Percentiles rank a stretch among this genome's conserved stretches.
These are phyloP conservation scores for Chytriomyces confervae DNA, from an alignment of 192 early-diverging fungal genomes.

Conservation along the genomic window DNA sequence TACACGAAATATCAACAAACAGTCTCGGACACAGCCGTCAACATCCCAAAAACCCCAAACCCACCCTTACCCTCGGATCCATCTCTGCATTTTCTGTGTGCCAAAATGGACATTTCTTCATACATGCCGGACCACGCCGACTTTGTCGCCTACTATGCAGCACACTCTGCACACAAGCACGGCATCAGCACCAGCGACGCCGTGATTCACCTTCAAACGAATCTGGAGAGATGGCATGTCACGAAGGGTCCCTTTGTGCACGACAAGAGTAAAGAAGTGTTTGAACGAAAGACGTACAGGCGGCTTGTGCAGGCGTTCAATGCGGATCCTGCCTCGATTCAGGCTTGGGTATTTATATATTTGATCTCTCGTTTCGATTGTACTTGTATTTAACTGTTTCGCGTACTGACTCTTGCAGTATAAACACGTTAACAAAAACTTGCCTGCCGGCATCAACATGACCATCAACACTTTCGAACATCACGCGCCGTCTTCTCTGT, in stretches of 20 bases:
- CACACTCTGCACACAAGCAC: conserved; percentile 78
- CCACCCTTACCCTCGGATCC: conserved; percentile 36
- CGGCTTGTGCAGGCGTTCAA: conserved; percentile 82
- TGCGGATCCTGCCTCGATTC: conserved; percentile 71
- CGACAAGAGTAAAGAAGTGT: conserved; percentile 95
- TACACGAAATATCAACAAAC: too few species aligned
- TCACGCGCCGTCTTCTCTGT: neutral
- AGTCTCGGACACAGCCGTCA: conserved; percentile 26
- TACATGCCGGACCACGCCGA: conserved; percentile 86
- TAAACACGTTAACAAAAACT: conserved; percentile 77
- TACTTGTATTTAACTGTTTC: neutral
- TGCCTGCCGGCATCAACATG: conserved; percentile 88
- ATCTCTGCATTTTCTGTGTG: conserved; percentile 74
- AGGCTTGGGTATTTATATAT: conserved; percentile 67
- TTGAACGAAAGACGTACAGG: conserved; percentile 90
- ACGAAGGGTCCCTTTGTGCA: conserved; percentile 93
- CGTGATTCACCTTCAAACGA: conserved; percentile 71
- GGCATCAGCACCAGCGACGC: conserved; percentile 73
- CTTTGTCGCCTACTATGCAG: conserved; percentile 84
- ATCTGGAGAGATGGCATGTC: conserved; percentile 83
- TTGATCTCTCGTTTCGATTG: neutral
- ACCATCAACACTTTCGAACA: conserved; percentile 58
- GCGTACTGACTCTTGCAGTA: neutral
- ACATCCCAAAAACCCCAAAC: conserved; percentile 41
- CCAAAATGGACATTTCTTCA: conserved; percentile 76